These are phyloP conservation scores for Zygosaccharomyces kombuchaensis DNA, from an alignment of 805 yeast species.

Conservation along the genomic window DNA sequence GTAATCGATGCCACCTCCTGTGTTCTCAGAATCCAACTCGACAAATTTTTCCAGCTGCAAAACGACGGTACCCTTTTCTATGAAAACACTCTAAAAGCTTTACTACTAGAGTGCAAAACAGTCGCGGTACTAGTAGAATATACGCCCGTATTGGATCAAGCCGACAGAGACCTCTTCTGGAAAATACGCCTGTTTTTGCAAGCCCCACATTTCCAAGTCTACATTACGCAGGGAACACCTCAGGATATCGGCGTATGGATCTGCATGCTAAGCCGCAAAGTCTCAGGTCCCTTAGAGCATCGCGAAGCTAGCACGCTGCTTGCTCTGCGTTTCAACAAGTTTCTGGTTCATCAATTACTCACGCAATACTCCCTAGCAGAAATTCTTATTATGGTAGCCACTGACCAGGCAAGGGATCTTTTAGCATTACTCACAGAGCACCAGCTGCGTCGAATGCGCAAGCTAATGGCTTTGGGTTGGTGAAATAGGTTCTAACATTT, in stretches of 20 bases:
- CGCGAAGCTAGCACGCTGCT: background rate
- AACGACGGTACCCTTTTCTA: conserved; percentile 13
- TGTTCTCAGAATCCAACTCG: conserved; percentile 15
- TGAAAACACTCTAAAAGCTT: conserved; percentile 7
- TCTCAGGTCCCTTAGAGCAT: background rate
- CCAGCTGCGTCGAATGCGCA: conserved; percentile 4
- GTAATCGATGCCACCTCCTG: conserved; percentile 20
- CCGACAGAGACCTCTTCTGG: conserved; percentile 26
- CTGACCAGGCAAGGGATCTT: background rate
- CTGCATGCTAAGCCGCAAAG: conserved; percentile 1
- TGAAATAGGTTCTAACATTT: background rate
- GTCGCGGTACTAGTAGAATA: conserved; percentile 21
- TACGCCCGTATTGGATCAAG: conserved; percentile 4
- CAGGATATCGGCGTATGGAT: conserved; percentile 8
- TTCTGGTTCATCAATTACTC: conserved; percentile 6
- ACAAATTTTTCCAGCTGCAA: conserved; percentile 21
- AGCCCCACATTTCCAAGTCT: conserved; percentile 7
- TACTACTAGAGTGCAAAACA: conserved; percentile 17
- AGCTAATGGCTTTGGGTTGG: conserved; percentile 7
- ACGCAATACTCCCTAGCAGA: background rate
- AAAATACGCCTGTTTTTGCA: conserved; percentile 18
- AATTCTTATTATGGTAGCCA: conserved; percentile 3
- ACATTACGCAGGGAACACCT: conserved; percentile 4
- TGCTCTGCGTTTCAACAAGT: conserved; percentile 7
- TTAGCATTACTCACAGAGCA: background rate